Evolutionary conservation across 176 grass and related monocot genomes (phyloP).

Genomic region (Panicum miliaceum): DNA sequence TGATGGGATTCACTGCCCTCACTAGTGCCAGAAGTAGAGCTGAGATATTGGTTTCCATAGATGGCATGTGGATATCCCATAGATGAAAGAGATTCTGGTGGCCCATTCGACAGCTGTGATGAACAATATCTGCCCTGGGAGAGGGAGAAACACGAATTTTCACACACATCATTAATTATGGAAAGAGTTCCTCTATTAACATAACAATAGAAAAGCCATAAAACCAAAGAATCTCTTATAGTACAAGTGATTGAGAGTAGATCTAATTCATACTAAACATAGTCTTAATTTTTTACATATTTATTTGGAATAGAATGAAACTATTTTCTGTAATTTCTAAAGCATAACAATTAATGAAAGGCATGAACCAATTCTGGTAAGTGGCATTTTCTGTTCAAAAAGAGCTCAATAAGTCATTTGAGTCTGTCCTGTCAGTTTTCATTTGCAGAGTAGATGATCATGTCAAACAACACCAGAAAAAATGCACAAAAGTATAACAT

Average conservation of each 20-base stretch:
- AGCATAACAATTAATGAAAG: not conserved
- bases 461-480: constrained; percentile 34
- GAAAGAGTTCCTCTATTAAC: constrained; percentile 21
- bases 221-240: constrained; percentile 8
- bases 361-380: not conserved
- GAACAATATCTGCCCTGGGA: constrained; percentile 82
- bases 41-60: constrained; percentile 42
- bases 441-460: constrained; percentile 27
- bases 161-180: constrained; percentile 18
- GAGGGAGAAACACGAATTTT: constrained; percentile 15
- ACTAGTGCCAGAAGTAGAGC: constrained; percentile 45
- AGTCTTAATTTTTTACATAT: constrained; percentile 27
- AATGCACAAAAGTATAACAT: constrained; percentile 21
- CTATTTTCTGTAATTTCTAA: constrained; percentile 14
- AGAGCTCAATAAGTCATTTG: constrained; percentile 8
- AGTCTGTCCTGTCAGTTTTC: not conserved
- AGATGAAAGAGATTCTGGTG: constrained; percentile 54
- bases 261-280: constrained; percentile 21
- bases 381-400: not conserved
- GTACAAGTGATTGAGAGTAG: not conserved
- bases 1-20: constrained; percentile 61
- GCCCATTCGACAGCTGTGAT: constrained; percentile 57
- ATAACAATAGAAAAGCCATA: not conserved
- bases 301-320: constrained; percentile 30
- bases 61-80: constrained; percentile 43